Evolutionary conservation across 768 basidiomycete genomes (phyloP).

Genomic region (Thelephora ganbajun): DNA sequence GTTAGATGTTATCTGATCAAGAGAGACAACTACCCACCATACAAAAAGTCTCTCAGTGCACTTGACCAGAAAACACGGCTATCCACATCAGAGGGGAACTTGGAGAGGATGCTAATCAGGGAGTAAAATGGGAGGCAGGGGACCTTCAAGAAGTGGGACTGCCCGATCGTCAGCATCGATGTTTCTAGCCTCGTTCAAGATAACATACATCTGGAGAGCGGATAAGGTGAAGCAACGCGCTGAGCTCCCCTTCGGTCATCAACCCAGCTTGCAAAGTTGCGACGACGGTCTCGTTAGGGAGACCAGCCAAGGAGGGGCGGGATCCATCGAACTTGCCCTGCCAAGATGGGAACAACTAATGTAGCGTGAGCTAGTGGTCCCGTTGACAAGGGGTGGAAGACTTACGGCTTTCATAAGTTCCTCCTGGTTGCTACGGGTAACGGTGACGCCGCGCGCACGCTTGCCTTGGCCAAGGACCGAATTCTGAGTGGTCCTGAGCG

Average conservation of each 20-base stretch:
- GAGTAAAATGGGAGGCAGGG: slow-evolving; percentile 71
- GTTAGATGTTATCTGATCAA: neutral
- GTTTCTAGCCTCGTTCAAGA: neutral
- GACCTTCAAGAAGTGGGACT: slow-evolving; percentile 83
- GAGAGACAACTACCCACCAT: slow-evolving; percentile 33
- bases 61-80: slow-evolving; percentile 65
- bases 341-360: slow-evolving; percentile 74
- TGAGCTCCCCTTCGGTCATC: slow-evolving; percentile 53
- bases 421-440: slow-evolving; percentile 67
- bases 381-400: slow-evolving; percentile 4
- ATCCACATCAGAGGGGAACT: slow-evolving; percentile 67
- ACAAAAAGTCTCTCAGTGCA: slow-evolving; percentile 47
- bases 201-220: slow-evolving; percentile 59
- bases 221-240: slow-evolving; percentile 53
- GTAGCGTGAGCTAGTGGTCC: slow-evolving; percentile 1
- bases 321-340: slow-evolving; percentile 59
- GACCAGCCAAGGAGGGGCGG: slow-evolving; percentile 50
- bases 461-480: slow-evolving; percentile 63
- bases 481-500: slow-evolving; percentile 45
- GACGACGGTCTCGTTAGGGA: slow-evolving; percentile 43
- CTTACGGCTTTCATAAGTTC: slow-evolving; percentile 72
- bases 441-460: slow-evolving; percentile 70
- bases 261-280: slow-evolving; percentile 50
- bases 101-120: slow-evolving; percentile 59
- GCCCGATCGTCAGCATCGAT: slow-evolving; percentile 6